phyloP scores from a whole-genome alignment of 306 rosid species.

The Castanea crenata region DNA sequence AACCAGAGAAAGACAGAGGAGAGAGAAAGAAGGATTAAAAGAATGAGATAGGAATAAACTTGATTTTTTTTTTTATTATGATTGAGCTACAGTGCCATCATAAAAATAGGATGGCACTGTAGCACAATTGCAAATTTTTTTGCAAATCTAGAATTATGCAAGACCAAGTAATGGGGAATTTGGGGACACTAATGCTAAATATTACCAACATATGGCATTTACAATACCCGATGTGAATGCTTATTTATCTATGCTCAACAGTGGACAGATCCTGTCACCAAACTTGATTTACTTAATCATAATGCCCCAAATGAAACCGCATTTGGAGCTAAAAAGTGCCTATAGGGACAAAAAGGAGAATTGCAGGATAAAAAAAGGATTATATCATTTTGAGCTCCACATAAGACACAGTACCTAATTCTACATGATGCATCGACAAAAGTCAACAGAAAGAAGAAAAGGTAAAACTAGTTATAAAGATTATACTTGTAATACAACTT shows the following conservation, averaged over 20 bases:
- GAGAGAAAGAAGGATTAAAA: too few relatives aligned
- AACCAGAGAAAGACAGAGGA: too few relatives aligned
- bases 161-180: too few relatives aligned
- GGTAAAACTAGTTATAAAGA: conserved; percentile 6
- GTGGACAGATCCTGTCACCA: neutral
- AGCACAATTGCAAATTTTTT: too few relatives aligned
- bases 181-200: too few relatives aligned
- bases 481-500: conserved; percentile 11
- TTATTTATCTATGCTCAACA: neutral
- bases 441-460: neutral
- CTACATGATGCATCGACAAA: neutral
- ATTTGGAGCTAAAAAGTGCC: neutral
- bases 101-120: too few relatives aligned
- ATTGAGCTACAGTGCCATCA: too few relatives aligned
- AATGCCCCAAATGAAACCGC: neutral
- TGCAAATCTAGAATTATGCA: too few relatives aligned
- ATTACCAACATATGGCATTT: too few relatives aligned
- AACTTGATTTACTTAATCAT: neutral
- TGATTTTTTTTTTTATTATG: too few relatives aligned
- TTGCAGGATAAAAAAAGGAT: neutral
- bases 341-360: neutral
- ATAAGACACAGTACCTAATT: neutral
- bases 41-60: too few relatives aligned
- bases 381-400: neutral
- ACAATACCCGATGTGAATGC: too few relatives aligned